Base-by-base conservation (phyloP, 805 yeast species). In the Kodamaea hsintzibuensis region DNA sequence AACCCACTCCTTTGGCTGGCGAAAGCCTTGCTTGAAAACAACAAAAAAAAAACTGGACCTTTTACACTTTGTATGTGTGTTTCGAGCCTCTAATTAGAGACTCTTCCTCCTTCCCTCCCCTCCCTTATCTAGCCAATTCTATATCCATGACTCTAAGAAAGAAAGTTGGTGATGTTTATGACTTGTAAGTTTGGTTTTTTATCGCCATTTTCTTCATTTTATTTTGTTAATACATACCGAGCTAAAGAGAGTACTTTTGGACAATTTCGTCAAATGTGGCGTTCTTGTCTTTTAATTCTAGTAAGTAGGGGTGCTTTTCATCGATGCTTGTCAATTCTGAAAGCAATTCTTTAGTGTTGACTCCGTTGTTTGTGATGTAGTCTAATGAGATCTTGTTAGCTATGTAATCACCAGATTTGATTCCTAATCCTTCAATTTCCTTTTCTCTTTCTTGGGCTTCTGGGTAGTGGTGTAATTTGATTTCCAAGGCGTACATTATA, bases 391-490 rank as follows among this genome's bases (percentile, higher is more conserved):
- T 82, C 64, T 84, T 79, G 65, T 87, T 84, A 47, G 91, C 88
- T 42, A 86, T 60, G 40, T 83, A 73, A 64, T 83, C 83, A 13
- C 71, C 76, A 12, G 62, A 59, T 45, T 59, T 58, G 14, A 72
- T 73, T 33, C 74, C 69, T 70, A 82, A 70, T 49, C 78, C 72
- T 30, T 71, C 72, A 10, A 88, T 72, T 59, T 72, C 77, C 40
- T 60, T 56, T 55, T 70, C 59, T 38, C 85, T 75, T 57, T 89
- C 89, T 55, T 81, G 80, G 8, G 97, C 92, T 71, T 93, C 98
- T 1, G 92, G 93, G 53, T 83, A 75, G 64, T 92, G 88, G 49
- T 85, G 83, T 67, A 91, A 81, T 72, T 89, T 91, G 62, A 92
- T 72, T 57, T 92, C 91, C 55, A 91, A 78, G 9, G 85, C 87